Percentiles rank a stretch among this genome's conserved stretches.
Evolutionary conservation across 768 basidiomycete genomes (phyloP).

Genomic region (Pulveroboletus sp.): DNA sequence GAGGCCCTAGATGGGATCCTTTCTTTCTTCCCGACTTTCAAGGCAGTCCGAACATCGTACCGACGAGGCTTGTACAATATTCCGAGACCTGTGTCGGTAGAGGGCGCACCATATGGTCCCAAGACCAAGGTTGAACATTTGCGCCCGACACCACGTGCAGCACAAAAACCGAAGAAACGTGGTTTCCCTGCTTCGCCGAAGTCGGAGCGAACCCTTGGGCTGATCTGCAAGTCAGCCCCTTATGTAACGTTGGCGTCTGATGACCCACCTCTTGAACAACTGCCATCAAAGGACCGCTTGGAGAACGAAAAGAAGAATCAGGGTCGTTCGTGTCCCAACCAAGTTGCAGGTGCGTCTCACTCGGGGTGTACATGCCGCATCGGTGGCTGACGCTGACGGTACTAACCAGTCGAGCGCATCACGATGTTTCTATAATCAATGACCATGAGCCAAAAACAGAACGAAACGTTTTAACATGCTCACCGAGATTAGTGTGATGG

Average conservation of each 20-base stretch:
- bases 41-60: no score
- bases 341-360: no score
- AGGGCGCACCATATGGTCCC: neutral
- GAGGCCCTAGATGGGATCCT: neutral
- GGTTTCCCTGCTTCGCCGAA: conserved; percentile 1
- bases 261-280: neutral
- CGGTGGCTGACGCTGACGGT: no score
- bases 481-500: neutral
- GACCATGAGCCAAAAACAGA: neutral
- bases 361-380: no score
- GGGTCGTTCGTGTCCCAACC: no score
- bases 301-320: neutral
- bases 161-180: neutral
- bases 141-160: conserved; percentile 6
- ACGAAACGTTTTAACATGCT: neutral
- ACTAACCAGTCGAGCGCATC: neutral
- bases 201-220: no score
- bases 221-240: no score
- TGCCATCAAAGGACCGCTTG: neutral
- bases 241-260: neutral
- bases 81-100: conserved; percentile 1
- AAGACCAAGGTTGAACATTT: neutral
- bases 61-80: neutral
- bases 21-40: neutral
- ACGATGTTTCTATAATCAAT: neutral